Evolutionary conservation across 192 early-diverging fungal species (phyloP), one percentile per base, ranked within the genome.

Genomic region (Chytriomyces sp.): DNA sequence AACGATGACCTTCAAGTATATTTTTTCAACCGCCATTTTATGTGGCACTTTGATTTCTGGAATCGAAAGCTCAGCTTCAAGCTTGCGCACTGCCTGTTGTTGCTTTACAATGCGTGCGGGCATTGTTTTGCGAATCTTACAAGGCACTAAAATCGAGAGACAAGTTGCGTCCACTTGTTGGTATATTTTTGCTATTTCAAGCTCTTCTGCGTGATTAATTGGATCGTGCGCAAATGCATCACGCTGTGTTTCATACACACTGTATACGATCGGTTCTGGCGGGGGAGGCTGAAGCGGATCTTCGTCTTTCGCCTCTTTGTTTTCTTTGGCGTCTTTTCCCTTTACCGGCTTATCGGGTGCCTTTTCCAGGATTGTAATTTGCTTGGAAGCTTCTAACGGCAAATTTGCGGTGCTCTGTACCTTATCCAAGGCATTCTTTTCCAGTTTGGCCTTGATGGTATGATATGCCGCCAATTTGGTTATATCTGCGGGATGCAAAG

Each of bases 81-180:
- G 60, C 14, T 1, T 14, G 32, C 6, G 22, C 38, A 32, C 31
- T 2, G 6, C 7, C 44, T 49, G n/a, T 3, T 38, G 10, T 37
- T n/a, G n/a, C n/a, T n/a, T n/a, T n/a, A n/a, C n/a, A n/a, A n/a
- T n/a, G n/a, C n/a, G n/a, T 28, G 14, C 5, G 1, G 69, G 39
- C 10, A 26, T 12, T 5, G 40, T 40, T 7, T 52, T 30, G 3
- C 32, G 26, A 17, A 69, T 57, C 26, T 66, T 69, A 44, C 65
- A 75, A 5, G 74, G 74, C 12, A 75, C 64, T 68, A 75, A 39
- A 38, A 69, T 17, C 6, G 56, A 34, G 12, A 75, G 19, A 39
- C 74, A 75, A 1, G 59, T 69, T 26, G 68, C 74, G 59, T 69
- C 65, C 5, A 75, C 3, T 60, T 14, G 14, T 17, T 69, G 17